phyloP scores from a whole-genome alignment of 306 rosid genomes.

The Dalbergia cultrata region DNA sequence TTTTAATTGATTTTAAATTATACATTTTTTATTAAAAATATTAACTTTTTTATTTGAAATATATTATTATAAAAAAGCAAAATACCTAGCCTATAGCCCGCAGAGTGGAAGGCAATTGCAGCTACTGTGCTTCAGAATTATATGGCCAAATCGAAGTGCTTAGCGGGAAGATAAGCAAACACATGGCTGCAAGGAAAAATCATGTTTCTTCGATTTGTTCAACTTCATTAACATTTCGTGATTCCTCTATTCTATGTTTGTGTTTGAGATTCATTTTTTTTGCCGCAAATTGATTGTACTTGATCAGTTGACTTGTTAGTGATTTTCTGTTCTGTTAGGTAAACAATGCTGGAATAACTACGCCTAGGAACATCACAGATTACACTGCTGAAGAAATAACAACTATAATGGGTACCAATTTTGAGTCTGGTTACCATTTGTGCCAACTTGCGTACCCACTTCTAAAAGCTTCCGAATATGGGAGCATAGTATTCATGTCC shows the following conservation, averaged over 20 bases:
- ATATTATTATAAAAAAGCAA: too few relatives aligned
- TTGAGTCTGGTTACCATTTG: constrained; percentile 52
- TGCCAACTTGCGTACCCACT: constrained; percentile 64
- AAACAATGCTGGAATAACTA: constrained; percentile 50
- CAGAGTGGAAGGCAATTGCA: too few relatives aligned
- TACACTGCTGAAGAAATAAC: constrained; percentile 50
- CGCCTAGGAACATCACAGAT: constrained; percentile 26
- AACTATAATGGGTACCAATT: constrained; percentile 48
- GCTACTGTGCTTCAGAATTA: too few relatives aligned
- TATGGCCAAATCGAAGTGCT: too few relatives aligned
- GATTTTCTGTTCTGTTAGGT: constrained; percentile 34
- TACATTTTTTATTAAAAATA: too few relatives aligned
- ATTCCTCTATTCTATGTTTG: not conserved
- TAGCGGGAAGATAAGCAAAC: too few relatives aligned
- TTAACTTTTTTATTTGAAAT: too few relatives aligned
- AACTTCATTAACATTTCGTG: not conserved
- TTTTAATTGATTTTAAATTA: too few relatives aligned
- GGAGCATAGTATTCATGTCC: constrained; percentile 53
- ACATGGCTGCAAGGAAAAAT: too few relatives aligned
- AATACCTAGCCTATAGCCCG: too few relatives aligned
- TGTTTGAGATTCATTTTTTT: not conserved
- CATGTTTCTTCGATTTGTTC: too few relatives aligned
- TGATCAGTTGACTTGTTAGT: not conserved
- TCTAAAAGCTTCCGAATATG: constrained; percentile 54
- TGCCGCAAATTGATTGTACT: not conserved